Evolutionary conservation across 225 moss, liverwort and hornwort genomes (phyloP).

Genomic region (Ulota crispa): DNA sequence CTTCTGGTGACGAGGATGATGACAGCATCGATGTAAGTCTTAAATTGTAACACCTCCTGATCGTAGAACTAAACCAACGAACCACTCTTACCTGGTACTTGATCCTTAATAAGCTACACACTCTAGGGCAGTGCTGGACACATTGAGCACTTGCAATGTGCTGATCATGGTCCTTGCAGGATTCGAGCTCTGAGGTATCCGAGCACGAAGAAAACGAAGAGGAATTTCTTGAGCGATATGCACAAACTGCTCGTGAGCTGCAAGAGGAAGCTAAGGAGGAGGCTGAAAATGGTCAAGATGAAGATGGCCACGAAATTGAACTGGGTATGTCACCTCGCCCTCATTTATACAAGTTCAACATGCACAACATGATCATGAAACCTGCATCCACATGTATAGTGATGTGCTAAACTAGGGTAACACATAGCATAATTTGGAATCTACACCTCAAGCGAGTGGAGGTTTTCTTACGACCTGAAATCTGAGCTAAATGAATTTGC

Average conservation of each 20-base stretch:
- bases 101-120: background rate
- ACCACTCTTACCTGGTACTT: too few species aligned
- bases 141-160: background rate
- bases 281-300: constrained; percentile 81
- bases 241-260: constrained; percentile 71
- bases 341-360: too few species aligned
- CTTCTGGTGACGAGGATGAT: constrained; percentile 40
- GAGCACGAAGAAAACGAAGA: constrained; percentile 75
- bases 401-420: too few species aligned
- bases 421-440: too few species aligned
- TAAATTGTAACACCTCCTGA: background rate
- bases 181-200: constrained; percentile 52
- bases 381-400: too few species aligned
- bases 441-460: too few species aligned
- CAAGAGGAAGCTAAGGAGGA: constrained; percentile 68
- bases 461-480: background rate
- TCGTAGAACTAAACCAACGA: too few species aligned
- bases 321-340: constrained; percentile 42
- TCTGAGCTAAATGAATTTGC: background rate
- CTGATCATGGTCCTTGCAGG: constrained; percentile 33
- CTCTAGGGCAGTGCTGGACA: background rate
- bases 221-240: constrained; percentile 68
- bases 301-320: constrained; percentile 86
- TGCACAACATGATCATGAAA: too few species aligned
- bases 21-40: constrained; percentile 44